These are phyloP conservation scores for Botrytis fabae DNA, from an alignment of 2,329 filamentous ascomycete genomes.

Conservation along the genomic window DNA sequence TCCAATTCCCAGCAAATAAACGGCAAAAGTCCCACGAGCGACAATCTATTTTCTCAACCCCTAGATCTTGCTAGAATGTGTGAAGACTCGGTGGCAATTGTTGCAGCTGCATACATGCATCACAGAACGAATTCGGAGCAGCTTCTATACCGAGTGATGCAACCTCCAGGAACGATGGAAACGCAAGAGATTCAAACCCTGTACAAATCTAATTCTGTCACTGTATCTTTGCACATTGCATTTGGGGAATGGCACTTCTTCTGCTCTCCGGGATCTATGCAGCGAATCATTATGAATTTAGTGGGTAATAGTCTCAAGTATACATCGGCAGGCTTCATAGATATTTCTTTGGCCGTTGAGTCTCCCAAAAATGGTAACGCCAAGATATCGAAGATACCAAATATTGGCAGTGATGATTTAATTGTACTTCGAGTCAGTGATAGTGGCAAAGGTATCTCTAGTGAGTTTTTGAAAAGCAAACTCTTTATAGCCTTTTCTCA, in stretches of 20 bases:
- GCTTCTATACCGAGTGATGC: slow-evolving; percentile 9
- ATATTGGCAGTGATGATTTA: not conserved
- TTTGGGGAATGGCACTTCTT: slow-evolving; percentile 39
- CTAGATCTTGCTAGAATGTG: slow-evolving; percentile 26
- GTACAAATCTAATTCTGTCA: not conserved
- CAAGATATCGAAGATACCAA: not conserved
- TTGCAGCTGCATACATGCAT: slow-evolving; percentile 21
- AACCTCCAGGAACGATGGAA: slow-evolving; percentile 11
- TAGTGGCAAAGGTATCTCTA: slow-evolving; percentile 62
- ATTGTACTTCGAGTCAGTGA: slow-evolving; percentile 52
- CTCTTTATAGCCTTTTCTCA: slow-evolving; percentile 62
- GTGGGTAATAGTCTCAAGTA: slow-evolving; percentile 63
- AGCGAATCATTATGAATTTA: slow-evolving; percentile 57
- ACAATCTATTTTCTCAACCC: not conserved
- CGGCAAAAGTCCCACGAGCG: not conserved
- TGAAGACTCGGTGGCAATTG: slow-evolving; percentile 23
- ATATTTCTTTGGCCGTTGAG: slow-evolving; percentile 36
- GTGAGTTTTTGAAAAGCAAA: slow-evolving; percentile 58
- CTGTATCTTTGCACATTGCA: slow-evolving; percentile 24
- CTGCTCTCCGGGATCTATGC: slow-evolving; percentile 52
- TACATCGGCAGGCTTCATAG: slow-evolving; percentile 52
- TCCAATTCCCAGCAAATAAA: not conserved
- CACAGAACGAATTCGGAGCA: slow-evolving; percentile 13
- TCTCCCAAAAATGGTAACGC: slow-evolving; percentile 11
- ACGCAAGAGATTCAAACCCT: not conserved